Evolutionary conservation across 1,284 basidiomycete species (phyloP).

Genomic region (Chalciporus piperatoides): DNA sequence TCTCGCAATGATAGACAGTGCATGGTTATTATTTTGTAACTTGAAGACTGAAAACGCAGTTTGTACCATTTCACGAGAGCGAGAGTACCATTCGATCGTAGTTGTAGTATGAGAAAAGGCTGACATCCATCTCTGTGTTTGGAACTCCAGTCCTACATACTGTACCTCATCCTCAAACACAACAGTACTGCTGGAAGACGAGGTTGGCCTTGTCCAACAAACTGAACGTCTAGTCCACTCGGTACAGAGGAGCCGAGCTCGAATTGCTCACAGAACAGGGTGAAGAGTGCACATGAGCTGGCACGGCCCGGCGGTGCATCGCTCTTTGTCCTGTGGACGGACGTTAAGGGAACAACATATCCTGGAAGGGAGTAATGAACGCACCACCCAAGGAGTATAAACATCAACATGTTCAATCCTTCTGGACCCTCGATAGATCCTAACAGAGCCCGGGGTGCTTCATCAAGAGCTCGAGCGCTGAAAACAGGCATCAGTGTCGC

Average conservation of each 20-base stretch:
- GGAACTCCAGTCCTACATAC: no score
- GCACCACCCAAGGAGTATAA: constrained; percentile 86
- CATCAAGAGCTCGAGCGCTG: constrained; percentile 90
- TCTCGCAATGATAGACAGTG: neutral
- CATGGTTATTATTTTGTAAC: constrained; percentile 3
- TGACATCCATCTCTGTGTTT: constrained; percentile 56
- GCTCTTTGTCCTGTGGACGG: constrained; percentile 66
- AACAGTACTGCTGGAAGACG: no score
- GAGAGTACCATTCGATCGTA: no score
- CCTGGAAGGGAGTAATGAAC: neutral
- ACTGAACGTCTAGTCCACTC: constrained; percentile 78
- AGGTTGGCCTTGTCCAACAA: constrained; percentile 21
- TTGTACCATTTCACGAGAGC: no score
- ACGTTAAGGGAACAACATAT: constrained; percentile 2
- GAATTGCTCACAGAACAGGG: constrained; percentile 78
- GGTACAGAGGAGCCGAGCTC: constrained; percentile 81
- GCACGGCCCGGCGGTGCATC: constrained; percentile 68
- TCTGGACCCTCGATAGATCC: constrained; percentile 79
- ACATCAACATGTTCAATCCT: constrained; percentile 85
- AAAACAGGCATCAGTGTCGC: constrained; percentile 89
- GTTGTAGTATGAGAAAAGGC: neutral
- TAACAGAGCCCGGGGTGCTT: constrained; percentile 72
- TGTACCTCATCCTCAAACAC: no score
- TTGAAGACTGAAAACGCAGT: neutral
- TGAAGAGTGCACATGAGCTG: constrained; percentile 76